Base-by-base conservation (phyloP, 768 basidiomycete species). In the Lactarius deliciosus region DNA sequence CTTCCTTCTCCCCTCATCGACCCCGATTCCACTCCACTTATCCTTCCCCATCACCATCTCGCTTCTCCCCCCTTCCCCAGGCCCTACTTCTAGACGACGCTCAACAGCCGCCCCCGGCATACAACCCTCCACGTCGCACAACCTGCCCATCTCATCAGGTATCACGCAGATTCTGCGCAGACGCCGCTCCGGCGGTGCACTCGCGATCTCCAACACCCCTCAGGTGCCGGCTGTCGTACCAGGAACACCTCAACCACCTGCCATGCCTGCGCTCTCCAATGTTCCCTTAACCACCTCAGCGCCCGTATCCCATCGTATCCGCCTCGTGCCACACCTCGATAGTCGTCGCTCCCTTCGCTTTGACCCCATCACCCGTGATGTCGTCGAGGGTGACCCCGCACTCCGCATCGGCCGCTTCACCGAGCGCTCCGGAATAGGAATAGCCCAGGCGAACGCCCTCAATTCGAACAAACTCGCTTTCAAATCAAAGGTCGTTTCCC, bases 341-440 rank as follows among this genome's bases (percentile, higher is more conserved):
- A 87, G 89, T 25, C 85, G 91, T 18, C 88, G 94, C 61, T 91
- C 92, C 1, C 86, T 98, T 25, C 86, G 89, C 68, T 98, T 98
- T 79, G 96, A 98, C 61, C 89, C 96, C 69, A 93, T 98, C 81
- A 81, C 85, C 53, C 87, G 96, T 34, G 94, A 97, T 76, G 83
- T 97, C 73, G 80, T 79, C 57, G 83, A 88, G 64, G 84, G 85
- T 66, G 88, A 90, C 69, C 76, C 84, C 0, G 80, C 89, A 0
- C 81, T 98, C 7, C 90, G 93, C 68, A 93, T 98, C 69, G 96
- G 96, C 3, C 86, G 96, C 50, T 98, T 96, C 83, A 98, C 94
- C 1, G 96, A 98, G 75, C 85, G 88, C 63, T 86, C 87, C 8
- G 89, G 88, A 18, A 76, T 86, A 10, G 87, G 85, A 25, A 77